Conservation (phyloP, 495 filamentous ascomycete species). For the Hyaloscypha finlandica region DNA sequence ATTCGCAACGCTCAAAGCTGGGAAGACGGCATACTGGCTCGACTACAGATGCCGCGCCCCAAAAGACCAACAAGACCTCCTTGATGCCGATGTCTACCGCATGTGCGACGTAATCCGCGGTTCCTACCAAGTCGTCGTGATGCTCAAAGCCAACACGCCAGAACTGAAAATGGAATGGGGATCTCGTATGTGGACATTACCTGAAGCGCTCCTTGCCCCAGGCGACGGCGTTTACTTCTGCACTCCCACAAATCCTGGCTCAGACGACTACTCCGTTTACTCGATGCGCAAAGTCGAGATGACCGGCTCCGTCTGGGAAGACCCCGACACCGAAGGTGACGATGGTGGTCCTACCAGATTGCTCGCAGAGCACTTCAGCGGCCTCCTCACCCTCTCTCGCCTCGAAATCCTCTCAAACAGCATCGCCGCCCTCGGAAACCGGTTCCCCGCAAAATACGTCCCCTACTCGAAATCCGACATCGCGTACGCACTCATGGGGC, state of each 20-base stretch:
- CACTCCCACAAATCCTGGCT: neutral
- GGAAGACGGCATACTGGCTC: constrained; percentile 40
- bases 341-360: constrained; percentile 32
- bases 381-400: constrained; percentile 38
- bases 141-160: constrained; percentile 22
- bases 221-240: constrained; percentile 34
- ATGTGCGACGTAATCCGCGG: constrained; percentile 45
- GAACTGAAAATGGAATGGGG: constrained; percentile 41
- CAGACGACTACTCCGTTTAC: neutral
- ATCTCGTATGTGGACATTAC: constrained; percentile 47
- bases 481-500: constrained; percentile 49
- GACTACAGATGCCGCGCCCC: constrained; percentile 28
- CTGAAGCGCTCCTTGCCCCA: constrained; percentile 44
- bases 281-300: constrained; percentile 14
- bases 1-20: constrained; percentile 31
- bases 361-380: constrained; percentile 42
- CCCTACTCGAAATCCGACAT: constrained; percentile 35
- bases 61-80: constrained; percentile 4
- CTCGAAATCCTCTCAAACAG: constrained; percentile 38
- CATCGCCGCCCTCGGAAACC: constrained; percentile 18
- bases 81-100: constrained; percentile 36
- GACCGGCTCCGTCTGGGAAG: constrained; percentile 21
- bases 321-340: constrained; percentile 18
- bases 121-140: constrained; percentile 37
- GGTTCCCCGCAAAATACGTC: constrained; percentile 6